Percentiles rank a stretch among this genome's conserved stretches.
phyloP scores from a whole-genome alignment of 176 grass and related monocot genomes.

The Paspalum vaginatum region DNA sequence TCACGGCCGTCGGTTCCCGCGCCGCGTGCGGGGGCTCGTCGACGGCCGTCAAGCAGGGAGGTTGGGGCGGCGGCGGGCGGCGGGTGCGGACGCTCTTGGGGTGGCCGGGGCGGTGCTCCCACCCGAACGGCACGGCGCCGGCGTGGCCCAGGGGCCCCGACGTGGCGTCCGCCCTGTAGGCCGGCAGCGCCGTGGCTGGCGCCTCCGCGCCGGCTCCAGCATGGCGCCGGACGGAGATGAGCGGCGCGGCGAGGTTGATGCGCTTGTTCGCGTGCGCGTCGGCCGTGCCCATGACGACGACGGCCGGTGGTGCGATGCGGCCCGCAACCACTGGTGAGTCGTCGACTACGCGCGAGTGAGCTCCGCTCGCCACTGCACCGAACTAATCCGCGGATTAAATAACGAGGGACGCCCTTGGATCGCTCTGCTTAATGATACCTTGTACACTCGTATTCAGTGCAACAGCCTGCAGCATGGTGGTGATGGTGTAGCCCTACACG shows the following conservation, averaged over 20 bases:
- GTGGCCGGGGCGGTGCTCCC: conserved; percentile 64
- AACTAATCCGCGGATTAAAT: conserved; percentile 8
- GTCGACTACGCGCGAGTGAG: too few species aligned
- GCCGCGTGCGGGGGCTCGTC: neutral
- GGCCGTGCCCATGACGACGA: conserved; percentile 15
- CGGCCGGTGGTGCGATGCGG: too few species aligned
- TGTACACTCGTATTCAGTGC: conserved; percentile 10
- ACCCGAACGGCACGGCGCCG: conserved; percentile 61
- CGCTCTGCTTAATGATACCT: conserved; percentile 1
- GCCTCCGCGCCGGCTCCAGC: conserved; percentile 6
- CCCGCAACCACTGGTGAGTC: too few species aligned
- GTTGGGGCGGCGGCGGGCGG: conserved; percentile 34
- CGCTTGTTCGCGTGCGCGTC: conserved; percentile 50
- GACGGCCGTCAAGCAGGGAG: conserved; percentile 21
- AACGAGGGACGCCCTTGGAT: conserved; percentile 21
- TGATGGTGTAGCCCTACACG: neutral
- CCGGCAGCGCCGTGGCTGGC: conserved; percentile 1
- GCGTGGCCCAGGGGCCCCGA: neutral
- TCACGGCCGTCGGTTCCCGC: neutral
- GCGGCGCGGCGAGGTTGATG: conserved; percentile 75
- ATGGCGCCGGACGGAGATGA: conserved; percentile 63
- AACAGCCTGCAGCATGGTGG: conserved; percentile 21
- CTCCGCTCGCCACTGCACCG: neutral
- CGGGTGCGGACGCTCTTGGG: conserved; percentile 79
- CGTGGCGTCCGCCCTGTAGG: conserved; percentile 2